Conservation (phyloP, 805 yeast genomes). For the Torulaspora delbrueckii region DNA sequence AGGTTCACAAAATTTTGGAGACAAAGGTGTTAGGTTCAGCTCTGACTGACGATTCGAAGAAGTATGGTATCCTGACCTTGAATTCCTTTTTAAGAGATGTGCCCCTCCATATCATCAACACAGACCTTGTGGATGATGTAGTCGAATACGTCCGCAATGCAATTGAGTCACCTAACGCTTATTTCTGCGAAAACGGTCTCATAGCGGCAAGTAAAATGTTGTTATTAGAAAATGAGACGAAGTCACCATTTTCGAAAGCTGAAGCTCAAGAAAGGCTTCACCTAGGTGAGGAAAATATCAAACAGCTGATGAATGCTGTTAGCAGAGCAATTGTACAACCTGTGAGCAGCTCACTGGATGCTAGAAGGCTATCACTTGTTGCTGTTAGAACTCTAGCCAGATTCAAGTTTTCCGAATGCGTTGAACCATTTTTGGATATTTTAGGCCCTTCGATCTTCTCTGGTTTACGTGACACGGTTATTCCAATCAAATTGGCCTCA, state of each 20-base stretch:
- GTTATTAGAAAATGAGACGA: conserved; percentile 44
- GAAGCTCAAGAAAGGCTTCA: conserved; percentile 35
- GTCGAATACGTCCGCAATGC: conserved; percentile 46
- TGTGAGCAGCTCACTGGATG: conserved; percentile 59
- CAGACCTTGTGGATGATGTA: conserved; percentile 48
- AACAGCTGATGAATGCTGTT: conserved; percentile 46
- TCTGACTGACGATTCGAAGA: conserved; percentile 41
- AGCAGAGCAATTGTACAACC: conserved; percentile 50
- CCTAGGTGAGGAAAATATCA: conserved; percentile 40
- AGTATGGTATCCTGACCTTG: conserved; percentile 64
- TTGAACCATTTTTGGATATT: conserved; percentile 49
- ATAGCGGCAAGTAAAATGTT: conserved; percentile 78
- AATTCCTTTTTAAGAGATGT: conserved; percentile 78
- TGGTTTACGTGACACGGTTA: conserved; percentile 79
- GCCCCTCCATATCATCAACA: conserved; percentile 55
- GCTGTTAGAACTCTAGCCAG: conserved; percentile 72
- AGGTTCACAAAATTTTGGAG: conserved; percentile 55
- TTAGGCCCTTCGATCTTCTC: conserved; percentile 72
- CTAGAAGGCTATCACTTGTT: conserved; percentile 74
- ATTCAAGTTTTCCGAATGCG: conserved; percentile 45
- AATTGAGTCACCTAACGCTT: conserved; percentile 39
- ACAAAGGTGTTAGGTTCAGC: conserved; percentile 52
- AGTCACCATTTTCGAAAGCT: conserved; percentile 34
- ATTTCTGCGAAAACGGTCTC: conserved; percentile 69
- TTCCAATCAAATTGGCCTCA: conserved; percentile 91